Evolutionary conservation across 1,284 basidiomycete species (phyloP).

Genomic region (Cutaneotrichosporon dermatis): DNA sequence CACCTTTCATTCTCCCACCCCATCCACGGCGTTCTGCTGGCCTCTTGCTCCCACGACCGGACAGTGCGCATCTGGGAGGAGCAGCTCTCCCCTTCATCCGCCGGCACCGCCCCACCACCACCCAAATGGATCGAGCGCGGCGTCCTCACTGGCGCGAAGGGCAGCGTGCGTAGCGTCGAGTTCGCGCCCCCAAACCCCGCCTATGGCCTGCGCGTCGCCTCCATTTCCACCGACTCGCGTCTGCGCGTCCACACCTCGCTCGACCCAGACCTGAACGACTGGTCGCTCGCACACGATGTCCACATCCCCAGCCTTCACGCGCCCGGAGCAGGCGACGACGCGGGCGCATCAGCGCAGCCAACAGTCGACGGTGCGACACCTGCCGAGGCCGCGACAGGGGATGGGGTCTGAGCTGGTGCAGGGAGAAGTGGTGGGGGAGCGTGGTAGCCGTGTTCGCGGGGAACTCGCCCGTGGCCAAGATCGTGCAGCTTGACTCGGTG

Average conservation of each 20-base stretch:
- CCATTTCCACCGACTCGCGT: slow-evolving; percentile 77
- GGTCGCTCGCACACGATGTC: slow-evolving; percentile 73
- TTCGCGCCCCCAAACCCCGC: slow-evolving; percentile 69
- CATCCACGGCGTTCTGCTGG: slow-evolving; percentile 77
- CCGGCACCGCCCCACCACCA: not conserved
- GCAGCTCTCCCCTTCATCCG: slow-evolving; percentile 37
- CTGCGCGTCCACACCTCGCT: slow-evolving; percentile 86
- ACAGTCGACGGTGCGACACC: slow-evolving; percentile 13
- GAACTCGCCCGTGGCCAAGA: slow-evolving; percentile 65
- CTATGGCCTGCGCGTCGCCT: slow-evolving; percentile 79
- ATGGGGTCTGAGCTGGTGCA: slow-evolving; percentile 90
- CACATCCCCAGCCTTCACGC: slow-evolving; percentile 58
- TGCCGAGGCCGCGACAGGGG: slow-evolving; percentile 68
- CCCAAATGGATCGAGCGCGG: slow-evolving; percentile 65
- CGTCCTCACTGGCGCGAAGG: slow-evolving; percentile 72
- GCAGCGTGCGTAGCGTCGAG: slow-evolving; percentile 74
- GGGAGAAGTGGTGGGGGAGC: slow-evolving; percentile 88
- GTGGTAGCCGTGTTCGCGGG: slow-evolving; percentile 72
- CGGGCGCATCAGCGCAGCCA: not conserved
- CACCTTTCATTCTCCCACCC: slow-evolving; percentile 84
- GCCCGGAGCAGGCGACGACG: not conserved
- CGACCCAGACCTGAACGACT: slow-evolving; percentile 71
- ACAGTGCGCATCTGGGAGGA: slow-evolving; percentile 89
- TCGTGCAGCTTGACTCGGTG: slow-evolving; percentile 51
- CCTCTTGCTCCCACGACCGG: slow-evolving; percentile 79